Evolutionary conservation across 192 early-diverging fungal genomes (phyloP), one percentile per base, ranked within the genome.

Genomic region (Dispira simplex): DNA sequence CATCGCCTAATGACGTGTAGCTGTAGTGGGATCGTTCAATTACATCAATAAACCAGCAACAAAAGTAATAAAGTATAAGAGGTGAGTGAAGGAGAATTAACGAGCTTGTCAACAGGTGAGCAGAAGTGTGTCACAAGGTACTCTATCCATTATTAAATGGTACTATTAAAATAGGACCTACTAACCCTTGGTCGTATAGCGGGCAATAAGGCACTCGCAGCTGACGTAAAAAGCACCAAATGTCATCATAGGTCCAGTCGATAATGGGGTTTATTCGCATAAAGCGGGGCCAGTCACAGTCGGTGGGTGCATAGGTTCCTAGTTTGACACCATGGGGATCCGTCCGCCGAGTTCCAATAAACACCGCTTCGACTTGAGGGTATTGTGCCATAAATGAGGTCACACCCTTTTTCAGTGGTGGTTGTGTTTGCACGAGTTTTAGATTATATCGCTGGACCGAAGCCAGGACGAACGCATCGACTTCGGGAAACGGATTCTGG

Each of bases 211-310:
- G 85, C 43, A 95, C 78, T 13, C 74, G 75, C 25, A 88, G 71
- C 20, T 56, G 44, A 21, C 68, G 67, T 59, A 95, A 74, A 64
- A 83, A 90, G 1, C 77, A 73, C 95, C 95, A 98, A 54, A 98
- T 76, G 32, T 90, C 78, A 26, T 79, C 75, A 64, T 93, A 96
- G 16, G 73, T 64, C 93, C 92, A 96, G 72, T 96, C 87, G 18
- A 98, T 71, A 16, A 98, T 85, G 8, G 95, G 92, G 64, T 94
- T 89, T 6, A 96, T 82, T 1, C 95, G 85, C 83, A 94, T 90
- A 65, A 92, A 81, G 47, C 74, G 67, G 27, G 95, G 95, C 93
- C 95, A 98, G 62, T 80, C 88, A n/a, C 71, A 69, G 72, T 96
- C 92, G 9, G 90, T 92, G 0, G 78, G 79, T 27, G 79, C 75